A percentile compares a stretch with the other conserved stretches of the same genome.
phyloP scores from a whole-genome alignment of 208 protist genomes.

The Trypanosoma grayi region DNA sequence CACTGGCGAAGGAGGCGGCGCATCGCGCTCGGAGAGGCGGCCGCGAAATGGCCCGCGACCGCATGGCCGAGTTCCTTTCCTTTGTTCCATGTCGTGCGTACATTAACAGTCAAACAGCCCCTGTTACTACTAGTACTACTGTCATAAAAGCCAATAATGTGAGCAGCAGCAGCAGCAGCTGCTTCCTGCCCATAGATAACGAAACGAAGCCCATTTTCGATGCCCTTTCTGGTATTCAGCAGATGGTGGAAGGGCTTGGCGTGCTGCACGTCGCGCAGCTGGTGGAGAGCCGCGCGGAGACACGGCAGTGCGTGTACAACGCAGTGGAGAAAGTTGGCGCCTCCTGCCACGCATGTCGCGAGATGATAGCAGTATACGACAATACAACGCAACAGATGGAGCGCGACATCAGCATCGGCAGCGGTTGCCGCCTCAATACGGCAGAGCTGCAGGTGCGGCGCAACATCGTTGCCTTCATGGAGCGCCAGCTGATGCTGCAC shows the following conservation, averaged over 20 bases:
- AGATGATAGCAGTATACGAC: conserved; percentile 3
- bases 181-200: conserved; percentile 1
- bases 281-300: neutral
- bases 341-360: neutral
- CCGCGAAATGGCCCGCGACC: conserved; percentile 13
- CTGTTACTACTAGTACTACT: too few species aligned
- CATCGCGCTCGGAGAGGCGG: too few species aligned
- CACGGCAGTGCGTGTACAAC: neutral
- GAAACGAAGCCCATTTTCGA: conserved; percentile 10
- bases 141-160: too few species aligned
- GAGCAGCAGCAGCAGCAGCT: neutral
- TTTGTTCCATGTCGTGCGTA: neutral
- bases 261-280: neutral
- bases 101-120: too few species aligned
- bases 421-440: neutral
- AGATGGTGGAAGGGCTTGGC: neutral
- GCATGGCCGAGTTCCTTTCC: conserved; percentile 14
- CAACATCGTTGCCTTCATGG: conserved; percentile 15
- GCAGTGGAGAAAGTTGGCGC: conserved; percentile 1
- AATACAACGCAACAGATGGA: neutral
- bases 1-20: too few species aligned
- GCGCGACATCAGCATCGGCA: neutral
- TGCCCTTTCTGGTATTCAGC: neutral
- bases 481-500: neutral
- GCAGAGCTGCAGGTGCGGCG: conserved; percentile 14